These are phyloP conservation scores for Cladophialophora chaetospira DNA, from an alignment of 2,329 filamentous ascomycete genomes.

Conservation along the genomic window DNA sequence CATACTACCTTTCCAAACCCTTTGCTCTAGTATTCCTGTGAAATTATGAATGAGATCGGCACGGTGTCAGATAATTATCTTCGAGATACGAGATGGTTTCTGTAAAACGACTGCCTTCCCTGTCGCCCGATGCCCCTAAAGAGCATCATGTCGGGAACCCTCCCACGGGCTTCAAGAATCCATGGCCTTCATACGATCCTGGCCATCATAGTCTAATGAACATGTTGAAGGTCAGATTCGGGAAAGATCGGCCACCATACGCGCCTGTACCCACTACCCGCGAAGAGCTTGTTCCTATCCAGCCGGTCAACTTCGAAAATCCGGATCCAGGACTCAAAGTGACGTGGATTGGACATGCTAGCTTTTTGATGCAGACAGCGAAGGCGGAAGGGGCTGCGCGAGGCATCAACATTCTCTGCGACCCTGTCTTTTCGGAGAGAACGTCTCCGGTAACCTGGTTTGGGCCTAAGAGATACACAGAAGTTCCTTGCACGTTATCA, in stretches of 20 bases:
- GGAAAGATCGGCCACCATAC: slow-evolving; percentile 34
- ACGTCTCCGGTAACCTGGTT: slow-evolving; percentile 50
- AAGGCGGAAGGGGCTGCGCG: slow-evolving; percentile 34
- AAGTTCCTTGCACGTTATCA: slow-evolving; percentile 51
- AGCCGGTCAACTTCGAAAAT: slow-evolving; percentile 30
- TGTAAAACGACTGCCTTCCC: slow-evolving; percentile 13
- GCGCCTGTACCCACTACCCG: slow-evolving; percentile 48
- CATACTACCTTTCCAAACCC: no score
- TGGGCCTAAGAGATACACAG: slow-evolving; percentile 56
- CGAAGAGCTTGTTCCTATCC: slow-evolving; percentile 46
- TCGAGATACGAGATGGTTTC: no score
- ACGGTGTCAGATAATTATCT: no score
- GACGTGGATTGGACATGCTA: slow-evolving; percentile 57
- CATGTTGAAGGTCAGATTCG: slow-evolving; percentile 39
- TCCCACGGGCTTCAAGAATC: slow-evolving; percentile 51
- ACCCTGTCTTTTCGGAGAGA: slow-evolving; percentile 56
- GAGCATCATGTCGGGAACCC: slow-evolving; percentile 48
- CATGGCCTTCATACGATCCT: slow-evolving; percentile 47
- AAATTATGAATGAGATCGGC: no score
- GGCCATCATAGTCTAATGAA: slow-evolving; percentile 30
- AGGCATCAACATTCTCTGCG: slow-evolving; percentile 52
- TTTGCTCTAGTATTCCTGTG: no score
- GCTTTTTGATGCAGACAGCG: slow-evolving; percentile 50
- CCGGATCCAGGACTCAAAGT: slow-evolving; percentile 41
- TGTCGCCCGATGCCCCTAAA: slow-evolving; percentile 24